Base-by-base conservation (phyloP, 1,139 yeast genomes). In the Blastobotrys aristatus region DNA sequence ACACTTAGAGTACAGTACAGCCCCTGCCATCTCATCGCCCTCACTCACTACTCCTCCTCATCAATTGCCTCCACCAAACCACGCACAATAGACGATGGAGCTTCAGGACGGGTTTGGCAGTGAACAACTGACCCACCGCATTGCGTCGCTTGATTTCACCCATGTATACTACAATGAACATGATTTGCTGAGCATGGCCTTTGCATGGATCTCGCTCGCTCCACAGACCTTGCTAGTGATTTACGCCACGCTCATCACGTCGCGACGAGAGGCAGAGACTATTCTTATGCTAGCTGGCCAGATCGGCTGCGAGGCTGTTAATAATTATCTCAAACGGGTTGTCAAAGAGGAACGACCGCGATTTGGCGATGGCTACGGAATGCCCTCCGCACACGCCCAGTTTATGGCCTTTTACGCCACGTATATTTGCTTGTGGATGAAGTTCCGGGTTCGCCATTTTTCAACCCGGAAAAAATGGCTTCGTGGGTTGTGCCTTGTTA, bases 361-460 rank as follows among this genome's bases (percentile, higher is more conserved):
- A 4, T 51, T 50, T 42, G 68, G 70, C 2, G 55, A 81, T 46
- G 84, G 87, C 1, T 88, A 84, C 64, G 98, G 98, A 0, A 90
- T 92, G 97, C 98, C 98, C 0, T 82, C 92, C 48, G 96, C 97
- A 1, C 98, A 92, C 65, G 81, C 96, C 0, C 98, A 92, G 67
- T 92, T 90, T 66, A 85, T 89, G 89, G 94, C 95, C 1, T 92
- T 82, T 65, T 82, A 84, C 58, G 77, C 83, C 14, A 75, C 81
- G 3, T 89, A 87, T 64, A 71, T 80, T 49, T 62, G 75, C 7
- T 72, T 87, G 54, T 72, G 77, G 61, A 56, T 77, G 50, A 56
- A 68, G 52, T 63, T 71, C 32, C 73, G 76, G 68, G 76, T 61
- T 48, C 52, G 66, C 20, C 64, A 68, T 17, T 58, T 71, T 44